A percentile compares a stretch with the other conserved stretches of the same genome.
Evolutionary conservation across 2,329 filamentous ascomycete species (phyloP).

Genomic region (Ustulina deusta): DNA sequence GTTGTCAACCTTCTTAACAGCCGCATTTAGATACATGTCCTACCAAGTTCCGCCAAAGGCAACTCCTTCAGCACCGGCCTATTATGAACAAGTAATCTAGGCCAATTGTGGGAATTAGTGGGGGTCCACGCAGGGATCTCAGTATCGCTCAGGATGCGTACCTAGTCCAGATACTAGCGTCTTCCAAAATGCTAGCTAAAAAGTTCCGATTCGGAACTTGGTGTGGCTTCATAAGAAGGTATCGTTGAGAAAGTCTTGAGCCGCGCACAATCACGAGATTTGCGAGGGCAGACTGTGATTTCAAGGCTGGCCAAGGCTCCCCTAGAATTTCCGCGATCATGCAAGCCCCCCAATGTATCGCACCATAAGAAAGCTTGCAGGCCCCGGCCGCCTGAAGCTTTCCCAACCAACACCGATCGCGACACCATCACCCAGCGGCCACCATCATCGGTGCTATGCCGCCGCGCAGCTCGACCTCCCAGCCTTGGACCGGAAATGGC

Average conservation of each 20-base stretch:
- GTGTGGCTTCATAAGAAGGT: conserved; percentile 1
- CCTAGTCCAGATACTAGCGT: no score
- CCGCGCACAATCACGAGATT: background rate
- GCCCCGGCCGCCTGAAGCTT: conserved; percentile 41
- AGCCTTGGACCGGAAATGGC: conserved; percentile 66
- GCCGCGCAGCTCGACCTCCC: conserved; percentile 58
- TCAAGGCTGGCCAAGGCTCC: background rate
- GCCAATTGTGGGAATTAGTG: background rate
- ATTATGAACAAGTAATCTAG: background rate
- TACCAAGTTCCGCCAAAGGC: no score
- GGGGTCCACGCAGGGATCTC: background rate
- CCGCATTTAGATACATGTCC: no score
- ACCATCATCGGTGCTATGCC: conserved; percentile 40
- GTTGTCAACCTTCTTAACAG: no score
- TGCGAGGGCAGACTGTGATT: background rate
- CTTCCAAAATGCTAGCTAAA: background rate
- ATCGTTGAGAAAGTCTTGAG: background rate
- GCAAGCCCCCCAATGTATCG: conserved; percentile 44
- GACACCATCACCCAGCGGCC: conserved; percentile 10
- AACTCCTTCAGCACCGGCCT: no score
- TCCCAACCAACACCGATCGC: conserved; percentile 23
- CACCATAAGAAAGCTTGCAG: conserved; percentile 41
- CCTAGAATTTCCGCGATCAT: conserved; percentile 34
- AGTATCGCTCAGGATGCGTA: no score
- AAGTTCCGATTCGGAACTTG: conserved; percentile 13